A percentile compares a stretch with the other conserved stretches of the same genome.
These are phyloP conservation scores for Populus simonii DNA, from an alignment of 345 rosid species.

Conservation along the genomic window DNA sequence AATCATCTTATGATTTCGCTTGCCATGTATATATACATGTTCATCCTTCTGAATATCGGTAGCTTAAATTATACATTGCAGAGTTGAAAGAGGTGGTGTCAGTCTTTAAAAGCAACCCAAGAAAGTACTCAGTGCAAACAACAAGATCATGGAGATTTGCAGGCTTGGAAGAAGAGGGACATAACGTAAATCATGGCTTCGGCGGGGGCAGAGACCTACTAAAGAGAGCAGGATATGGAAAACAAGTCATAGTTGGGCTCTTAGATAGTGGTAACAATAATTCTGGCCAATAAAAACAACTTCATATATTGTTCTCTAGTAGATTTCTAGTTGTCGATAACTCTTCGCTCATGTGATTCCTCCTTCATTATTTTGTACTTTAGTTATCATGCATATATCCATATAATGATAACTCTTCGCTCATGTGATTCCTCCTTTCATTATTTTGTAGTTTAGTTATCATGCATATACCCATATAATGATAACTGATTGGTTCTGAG, in stretches of 20 bases:
- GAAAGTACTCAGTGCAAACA: slow-evolving; percentile 59
- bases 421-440: slow-evolving; percentile 25
- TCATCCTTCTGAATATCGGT: background rate
- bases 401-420: background rate
- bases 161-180: slow-evolving; percentile 44
- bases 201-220: slow-evolving; percentile 29
- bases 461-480: background rate
- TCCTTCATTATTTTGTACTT: slow-evolving; percentile 13
- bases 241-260: slow-evolving; percentile 64
- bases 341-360: slow-evolving; percentile 24
- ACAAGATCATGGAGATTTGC: slow-evolving; percentile 90
- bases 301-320: background rate
- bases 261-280: slow-evolving; percentile 62
- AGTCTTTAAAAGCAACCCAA: slow-evolving; percentile 43
- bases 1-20: background rate
- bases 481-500: background rate
- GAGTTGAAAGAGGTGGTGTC: slow-evolving; percentile 64
- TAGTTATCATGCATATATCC: background rate
- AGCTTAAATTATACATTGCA: slow-evolving; percentile 19
- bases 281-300: background rate
- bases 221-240: slow-evolving; percentile 56
- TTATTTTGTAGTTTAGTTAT: slow-evolving; percentile 16
- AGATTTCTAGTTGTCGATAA: background rate
- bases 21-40: background rate
- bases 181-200: background rate